Conservation (phyloP, 2,329 filamentous ascomycete genomes). For the Sclerotinia trifoliorum region DNA sequence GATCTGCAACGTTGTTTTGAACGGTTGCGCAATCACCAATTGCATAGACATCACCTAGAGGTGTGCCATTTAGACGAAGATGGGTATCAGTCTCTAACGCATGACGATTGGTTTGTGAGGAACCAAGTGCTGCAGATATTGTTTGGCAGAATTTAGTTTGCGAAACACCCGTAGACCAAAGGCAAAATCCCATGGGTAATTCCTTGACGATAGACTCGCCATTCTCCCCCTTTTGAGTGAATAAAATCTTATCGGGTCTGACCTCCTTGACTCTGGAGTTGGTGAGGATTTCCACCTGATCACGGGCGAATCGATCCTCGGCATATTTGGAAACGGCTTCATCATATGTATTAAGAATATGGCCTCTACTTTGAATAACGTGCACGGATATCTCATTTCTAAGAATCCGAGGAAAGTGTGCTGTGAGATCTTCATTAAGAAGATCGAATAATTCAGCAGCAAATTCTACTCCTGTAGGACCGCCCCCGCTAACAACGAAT, state of each 20-base stretch:
- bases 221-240: slow-evolving; percentile 75
- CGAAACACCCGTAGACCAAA: slow-evolving; percentile 95
- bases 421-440: slow-evolving; percentile 87
- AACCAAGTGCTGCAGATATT: slow-evolving; percentile 72
- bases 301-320: slow-evolving; percentile 84
- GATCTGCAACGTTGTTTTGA: slow-evolving; percentile 93
- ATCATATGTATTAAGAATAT: slow-evolving; percentile 98
- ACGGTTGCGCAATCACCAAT: slow-evolving; percentile 96
- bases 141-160: slow-evolving; percentile 78
- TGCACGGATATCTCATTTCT: slow-evolving; percentile 98
- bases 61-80: slow-evolving; percentile 82
- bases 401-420: slow-evolving; percentile 82
- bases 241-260: slow-evolving; percentile 76
- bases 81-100: slow-evolving; percentile 94
- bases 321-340: slow-evolving; percentile 91
- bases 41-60: slow-evolving; percentile 91
- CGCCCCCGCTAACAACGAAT: slow-evolving; percentile 93
- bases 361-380: slow-evolving; percentile 88
- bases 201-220: slow-evolving; percentile 83
- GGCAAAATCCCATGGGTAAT: slow-evolving; percentile 89
- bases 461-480: slow-evolving; percentile 95
- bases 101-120: slow-evolving; percentile 79
- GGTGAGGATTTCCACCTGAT: slow-evolving; percentile 86
- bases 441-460: slow-evolving; percentile 95
- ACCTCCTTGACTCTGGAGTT: slow-evolving; percentile 94